These are phyloP conservation scores for Striga asiatica DNA, from an alignment of 257 asterid species.

Conservation along the genomic window DNA sequence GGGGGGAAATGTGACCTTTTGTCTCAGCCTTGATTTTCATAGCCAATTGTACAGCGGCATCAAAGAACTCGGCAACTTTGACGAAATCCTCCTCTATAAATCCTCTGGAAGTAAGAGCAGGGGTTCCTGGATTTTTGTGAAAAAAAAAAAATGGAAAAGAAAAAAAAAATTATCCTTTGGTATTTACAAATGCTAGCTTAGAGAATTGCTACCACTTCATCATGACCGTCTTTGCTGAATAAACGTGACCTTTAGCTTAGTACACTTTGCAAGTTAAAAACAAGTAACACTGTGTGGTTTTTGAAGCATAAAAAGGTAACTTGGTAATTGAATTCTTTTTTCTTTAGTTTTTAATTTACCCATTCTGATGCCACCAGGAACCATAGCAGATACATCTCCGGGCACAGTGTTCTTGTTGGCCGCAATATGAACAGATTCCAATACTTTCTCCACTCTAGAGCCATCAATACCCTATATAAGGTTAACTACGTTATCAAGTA, in stretches of 20 bases:
- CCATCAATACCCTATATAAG: slow-evolving; percentile 65
- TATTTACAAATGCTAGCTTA: too few relatives aligned
- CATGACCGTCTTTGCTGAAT: background rate
- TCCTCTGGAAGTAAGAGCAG: slow-evolving; percentile 90
- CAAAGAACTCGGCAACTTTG: slow-evolving; percentile 40
- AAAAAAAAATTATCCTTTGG: too few relatives aligned
- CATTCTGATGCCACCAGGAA: slow-evolving; percentile 96
- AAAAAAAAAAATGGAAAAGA: background rate
- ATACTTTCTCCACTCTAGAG: slow-evolving; percentile 77
- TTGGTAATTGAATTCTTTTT: background rate
- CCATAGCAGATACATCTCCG: slow-evolving; percentile 93
- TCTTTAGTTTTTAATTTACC: slow-evolving; percentile 24
- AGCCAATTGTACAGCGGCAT: slow-evolving; percentile 56
- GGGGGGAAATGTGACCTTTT: slow-evolving; percentile 25
- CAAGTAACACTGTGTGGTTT: background rate
- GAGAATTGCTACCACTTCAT: background rate
- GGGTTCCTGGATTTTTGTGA: slow-evolving; percentile 43
- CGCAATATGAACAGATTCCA: slow-evolving; percentile 83
- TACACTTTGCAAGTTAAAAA: background rate
- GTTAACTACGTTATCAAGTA: background rate
- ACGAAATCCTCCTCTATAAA: slow-evolving; percentile 71
- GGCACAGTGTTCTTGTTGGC: slow-evolving; percentile 91
- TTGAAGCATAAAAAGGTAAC: background rate
- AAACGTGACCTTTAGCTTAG: background rate
- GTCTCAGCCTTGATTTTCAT: slow-evolving; percentile 41